These are phyloP conservation scores for Trichoderma gracile DNA, from an alignment of 2,329 filamentous ascomycete genomes.

Conservation along the genomic window DNA sequence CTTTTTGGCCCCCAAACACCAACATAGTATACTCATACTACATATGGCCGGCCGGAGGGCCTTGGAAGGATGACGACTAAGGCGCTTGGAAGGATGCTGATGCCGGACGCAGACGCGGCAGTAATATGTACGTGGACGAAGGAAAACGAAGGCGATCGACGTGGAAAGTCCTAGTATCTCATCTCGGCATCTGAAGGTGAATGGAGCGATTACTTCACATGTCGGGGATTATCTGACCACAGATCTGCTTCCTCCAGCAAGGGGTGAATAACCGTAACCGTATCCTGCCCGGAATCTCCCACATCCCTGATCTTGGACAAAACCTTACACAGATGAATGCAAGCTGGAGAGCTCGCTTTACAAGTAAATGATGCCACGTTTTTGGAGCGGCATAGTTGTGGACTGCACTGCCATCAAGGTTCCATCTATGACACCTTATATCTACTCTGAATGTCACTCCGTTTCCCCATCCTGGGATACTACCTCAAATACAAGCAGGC, in stretches of 20 bases:
- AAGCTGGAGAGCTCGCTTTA: neutral
- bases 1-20: neutral
- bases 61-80: too few species aligned
- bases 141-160: neutral
- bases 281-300: neutral
- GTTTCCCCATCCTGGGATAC: neutral
- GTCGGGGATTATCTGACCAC: constrained; percentile 1
- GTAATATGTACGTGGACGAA: neutral
- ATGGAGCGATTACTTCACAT: neutral
- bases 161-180: neutral
- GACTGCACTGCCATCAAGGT: neutral
- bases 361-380: neutral
- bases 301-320: neutral
- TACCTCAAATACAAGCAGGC: neutral
- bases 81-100: neutral
- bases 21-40: neutral
- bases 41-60: neutral
- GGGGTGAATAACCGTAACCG: too few species aligned
- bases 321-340: neutral
- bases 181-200: neutral
- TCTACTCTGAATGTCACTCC: neutral
- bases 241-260: neutral
- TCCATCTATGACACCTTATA: neutral
- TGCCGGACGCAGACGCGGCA: neutral
- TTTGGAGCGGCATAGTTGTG: neutral